phyloP scores from a whole-genome alignment of 108 stramenopile species.

The Seminavis robusta region DNA sequence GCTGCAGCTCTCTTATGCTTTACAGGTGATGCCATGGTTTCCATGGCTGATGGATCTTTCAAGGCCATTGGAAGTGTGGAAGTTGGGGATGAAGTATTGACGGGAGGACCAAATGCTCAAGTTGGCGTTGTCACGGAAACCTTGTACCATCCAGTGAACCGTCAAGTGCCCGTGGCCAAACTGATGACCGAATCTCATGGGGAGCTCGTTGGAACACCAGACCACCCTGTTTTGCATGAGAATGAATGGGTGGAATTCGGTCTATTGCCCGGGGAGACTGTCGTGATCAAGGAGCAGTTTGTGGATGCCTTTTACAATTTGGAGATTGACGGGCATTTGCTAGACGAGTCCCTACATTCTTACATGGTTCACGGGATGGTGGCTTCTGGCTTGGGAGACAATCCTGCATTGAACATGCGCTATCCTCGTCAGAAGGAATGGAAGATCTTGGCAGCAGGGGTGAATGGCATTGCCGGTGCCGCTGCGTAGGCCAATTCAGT shows the following conservation, averaged over 20 bases:
- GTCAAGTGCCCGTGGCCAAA: slow-evolving; percentile 7
- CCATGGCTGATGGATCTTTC: slow-evolving; percentile 25
- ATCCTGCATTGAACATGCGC: slow-evolving; percentile 7
- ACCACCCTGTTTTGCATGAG: slow-evolving; percentile 19
- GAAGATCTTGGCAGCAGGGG: too few relatives aligned
- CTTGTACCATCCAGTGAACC: slow-evolving; percentile 13
- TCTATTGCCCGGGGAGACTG: background rate
- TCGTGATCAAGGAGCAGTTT: slow-evolving; percentile 3
- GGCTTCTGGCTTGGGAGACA: slow-evolving; percentile 30
- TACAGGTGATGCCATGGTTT: slow-evolving; percentile 7
- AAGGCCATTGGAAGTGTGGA: slow-evolving; percentile 8
- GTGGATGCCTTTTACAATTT: slow-evolving; percentile 32
- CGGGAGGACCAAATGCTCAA: slow-evolving; percentile 7
- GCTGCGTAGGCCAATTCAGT: too few relatives aligned
- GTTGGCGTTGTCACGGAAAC: slow-evolving; percentile 21
- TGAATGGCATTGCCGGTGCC: too few relatives aligned
- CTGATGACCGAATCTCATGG: slow-evolving; percentile 12
- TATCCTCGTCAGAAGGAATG: slow-evolving; percentile 17
- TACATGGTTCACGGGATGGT: slow-evolving; percentile 28
- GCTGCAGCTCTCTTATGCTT: slow-evolving; percentile 12
- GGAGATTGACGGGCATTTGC: slow-evolving; percentile 25
- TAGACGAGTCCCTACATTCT: slow-evolving; percentile 7
- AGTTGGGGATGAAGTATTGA: slow-evolving; percentile 17
- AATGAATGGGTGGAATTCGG: slow-evolving; percentile 17
- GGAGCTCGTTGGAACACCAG: slow-evolving; percentile 25